phyloP scores from a whole-genome alignment of 805 yeast species.

The Starmera dryadoides region DNA sequence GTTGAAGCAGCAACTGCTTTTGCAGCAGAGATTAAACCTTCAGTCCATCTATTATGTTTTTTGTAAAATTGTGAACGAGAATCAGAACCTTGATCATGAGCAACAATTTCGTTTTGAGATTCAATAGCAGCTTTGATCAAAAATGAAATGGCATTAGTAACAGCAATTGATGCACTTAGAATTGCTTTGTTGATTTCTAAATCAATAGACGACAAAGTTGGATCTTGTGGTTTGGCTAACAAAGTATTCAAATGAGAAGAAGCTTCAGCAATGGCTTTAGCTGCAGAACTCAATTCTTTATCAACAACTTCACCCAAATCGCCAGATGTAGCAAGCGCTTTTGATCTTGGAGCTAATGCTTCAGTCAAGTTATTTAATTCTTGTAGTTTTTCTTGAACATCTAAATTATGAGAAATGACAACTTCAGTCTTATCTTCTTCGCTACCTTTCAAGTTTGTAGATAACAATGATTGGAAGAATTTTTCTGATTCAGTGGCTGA shows the following conservation, averaged over 20 bases:
- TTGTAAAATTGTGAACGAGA: constrained; percentile 72
- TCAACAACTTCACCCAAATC: constrained; percentile 70
- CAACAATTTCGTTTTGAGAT: constrained; percentile 75
- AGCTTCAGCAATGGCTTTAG: constrained; percentile 60
- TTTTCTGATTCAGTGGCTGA: constrained; percentile 54
- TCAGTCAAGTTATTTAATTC: constrained; percentile 49
- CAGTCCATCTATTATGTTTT: constrained; percentile 89
- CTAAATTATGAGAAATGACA: constrained; percentile 69
- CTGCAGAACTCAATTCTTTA: constrained; percentile 65
- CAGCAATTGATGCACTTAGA: constrained; percentile 69
- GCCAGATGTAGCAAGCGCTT: constrained; percentile 26
- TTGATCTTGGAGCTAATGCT: constrained; percentile 39
- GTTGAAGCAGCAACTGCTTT: constrained; percentile 82
- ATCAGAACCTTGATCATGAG: constrained; percentile 57
- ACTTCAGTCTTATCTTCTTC: constrained; percentile 68
- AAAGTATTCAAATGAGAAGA: constrained; percentile 49
- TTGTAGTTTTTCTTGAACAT: constrained; percentile 67
- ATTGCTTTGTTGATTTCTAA: constrained; percentile 71
- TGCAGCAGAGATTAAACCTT: constrained; percentile 86
- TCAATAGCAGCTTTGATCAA: constrained; percentile 72
- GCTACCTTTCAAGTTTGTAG: constrained; percentile 39
- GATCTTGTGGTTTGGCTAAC: constrained; percentile 40
- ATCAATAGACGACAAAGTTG: constrained; percentile 47
- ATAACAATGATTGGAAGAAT: constrained; percentile 53
- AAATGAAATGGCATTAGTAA: constrained; percentile 68